phyloP scores from a whole-genome alignment of 2,329 filamentous ascomycete genomes.

The Penicillium expansum region DNA sequence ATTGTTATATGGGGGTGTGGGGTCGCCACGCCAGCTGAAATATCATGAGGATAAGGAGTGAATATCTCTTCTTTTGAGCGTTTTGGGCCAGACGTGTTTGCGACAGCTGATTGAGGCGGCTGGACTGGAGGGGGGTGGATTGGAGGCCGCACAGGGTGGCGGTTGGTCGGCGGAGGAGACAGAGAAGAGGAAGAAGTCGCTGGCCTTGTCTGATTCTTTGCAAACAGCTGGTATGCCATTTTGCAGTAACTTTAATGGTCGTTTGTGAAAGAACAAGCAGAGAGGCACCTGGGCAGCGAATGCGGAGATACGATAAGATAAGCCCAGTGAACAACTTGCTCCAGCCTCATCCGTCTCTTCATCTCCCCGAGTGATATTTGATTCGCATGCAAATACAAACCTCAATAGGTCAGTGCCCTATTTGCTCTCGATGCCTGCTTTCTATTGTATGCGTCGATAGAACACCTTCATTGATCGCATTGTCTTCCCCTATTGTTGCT shows the following conservation, averaged over 20 bases:
- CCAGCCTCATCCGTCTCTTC: conserved; percentile 24
- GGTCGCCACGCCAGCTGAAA: conserved; percentile 30
- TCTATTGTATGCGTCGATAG: neutral
- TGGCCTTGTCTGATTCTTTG: conserved; percentile 29
- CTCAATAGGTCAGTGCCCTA: conserved; percentile 17
- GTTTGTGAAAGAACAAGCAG: conserved; percentile 3
- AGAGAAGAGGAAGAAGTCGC: conserved; percentile 23
- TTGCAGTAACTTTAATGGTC: conserved; percentile 3
- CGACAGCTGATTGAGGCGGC: conserved; percentile 23
- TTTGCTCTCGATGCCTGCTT: neutral
- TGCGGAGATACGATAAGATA: conserved; percentile 40
- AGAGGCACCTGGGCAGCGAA: conserved; percentile 12
- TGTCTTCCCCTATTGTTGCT: conserved; percentile 11
- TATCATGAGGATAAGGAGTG: conserved; percentile 32
- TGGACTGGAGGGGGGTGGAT: conserved; percentile 33
- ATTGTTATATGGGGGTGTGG: conserved; percentile 53
- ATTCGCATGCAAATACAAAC: conserved; percentile 10
- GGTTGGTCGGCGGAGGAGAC: conserved; percentile 17
- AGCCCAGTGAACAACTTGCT: conserved; percentile 22
- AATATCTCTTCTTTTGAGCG: conserved; percentile 26
- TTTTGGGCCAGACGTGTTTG: conserved; percentile 26
- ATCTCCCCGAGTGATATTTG: conserved; percentile 10
- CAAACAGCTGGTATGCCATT: conserved; percentile 42
- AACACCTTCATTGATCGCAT: neutral
- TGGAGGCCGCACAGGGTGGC: conserved; percentile 24